phyloP scores from a whole-genome alignment of 164 flowering plant genomes.

The Aristolochia californica region DNA sequence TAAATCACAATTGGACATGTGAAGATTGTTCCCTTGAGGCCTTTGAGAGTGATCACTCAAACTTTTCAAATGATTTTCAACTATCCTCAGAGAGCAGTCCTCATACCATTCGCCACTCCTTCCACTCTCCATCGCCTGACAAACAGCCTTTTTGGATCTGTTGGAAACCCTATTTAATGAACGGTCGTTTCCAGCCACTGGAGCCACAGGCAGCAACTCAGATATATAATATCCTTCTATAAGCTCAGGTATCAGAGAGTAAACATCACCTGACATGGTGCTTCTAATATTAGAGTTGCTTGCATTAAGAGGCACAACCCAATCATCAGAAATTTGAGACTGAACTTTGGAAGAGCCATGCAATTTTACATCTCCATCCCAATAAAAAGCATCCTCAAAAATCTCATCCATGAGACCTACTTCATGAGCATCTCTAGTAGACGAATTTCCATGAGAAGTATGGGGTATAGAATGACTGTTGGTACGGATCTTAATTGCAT shows the following conservation, averaged over 20 bases:
- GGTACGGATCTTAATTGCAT: slow-evolving; percentile 11
- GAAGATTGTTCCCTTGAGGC: slow-evolving; percentile 12
- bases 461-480: slow-evolving; percentile 19
- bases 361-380: slow-evolving; percentile 18
- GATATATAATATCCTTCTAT: slow-evolving; percentile 74
- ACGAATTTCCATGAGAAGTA: slow-evolving; percentile 15
- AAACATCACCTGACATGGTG: slow-evolving; percentile 10
- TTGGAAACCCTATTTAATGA: slow-evolving; percentile 11
- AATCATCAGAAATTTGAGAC: slow-evolving; percentile 18
- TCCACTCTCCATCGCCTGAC: slow-evolving; percentile 21
- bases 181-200: slow-evolving; percentile 20
- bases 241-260: slow-evolving; percentile 35
- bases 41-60: slow-evolving; percentile 13
- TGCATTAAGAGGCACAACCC: slow-evolving; percentile 20
- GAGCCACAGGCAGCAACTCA: slow-evolving; percentile 40
- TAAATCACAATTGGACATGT: slow-evolving; percentile 11
- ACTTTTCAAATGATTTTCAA: slow-evolving; percentile 69
- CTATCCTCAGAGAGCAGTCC: slow-evolving; percentile 37
- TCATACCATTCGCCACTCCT: slow-evolving; percentile 65
- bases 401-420: slow-evolving; percentile 76
- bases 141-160: slow-evolving; percentile 14
- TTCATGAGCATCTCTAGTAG: slow-evolving; percentile 9
- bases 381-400: slow-evolving; percentile 73
- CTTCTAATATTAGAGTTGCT: slow-evolving; percentile 9
- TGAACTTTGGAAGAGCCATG: slow-evolving; percentile 20